Conservation (phyloP, 768 basidiomycete species). For the Lentinus tigrinus region DNA sequence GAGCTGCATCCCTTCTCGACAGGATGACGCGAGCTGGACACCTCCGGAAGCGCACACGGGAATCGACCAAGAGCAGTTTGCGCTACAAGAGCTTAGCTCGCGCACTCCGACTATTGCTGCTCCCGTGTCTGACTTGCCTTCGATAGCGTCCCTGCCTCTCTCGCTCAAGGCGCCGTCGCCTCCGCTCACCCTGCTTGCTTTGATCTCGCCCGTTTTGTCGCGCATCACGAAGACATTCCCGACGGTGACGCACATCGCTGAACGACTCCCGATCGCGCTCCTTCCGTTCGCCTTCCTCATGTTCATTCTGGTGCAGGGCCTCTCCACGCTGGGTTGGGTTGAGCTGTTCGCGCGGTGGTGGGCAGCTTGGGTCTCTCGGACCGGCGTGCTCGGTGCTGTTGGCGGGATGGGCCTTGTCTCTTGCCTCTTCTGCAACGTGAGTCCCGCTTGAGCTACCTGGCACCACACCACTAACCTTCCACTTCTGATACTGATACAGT, state of each 20-base stretch:
- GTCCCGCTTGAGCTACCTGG: constrained; percentile 10
- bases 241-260: constrained; percentile 62
- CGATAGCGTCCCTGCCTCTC: not conserved
- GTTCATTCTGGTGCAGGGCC: constrained; percentile 89
- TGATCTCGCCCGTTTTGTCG: constrained; percentile 12
- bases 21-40: not conserved
- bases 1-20: not conserved
- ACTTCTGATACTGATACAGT: constrained; percentile 20
- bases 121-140: not conserved
- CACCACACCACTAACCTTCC: not conserved
- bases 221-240: constrained; percentile 50
- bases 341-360: constrained; percentile 75
- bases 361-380: constrained; percentile 40
- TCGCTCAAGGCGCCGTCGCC: constrained; percentile 1
- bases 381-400: constrained; percentile 37
- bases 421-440: constrained; percentile 70
- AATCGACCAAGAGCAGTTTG: not conserved
- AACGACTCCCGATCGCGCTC: constrained; percentile 75
- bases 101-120: not conserved
- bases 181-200: constrained; percentile 6
- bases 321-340: constrained; percentile 86
- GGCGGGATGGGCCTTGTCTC: constrained; percentile 64
- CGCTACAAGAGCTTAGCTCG: not conserved
- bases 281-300: constrained; percentile 92
- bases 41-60: not conserved